Evolutionary conservation across 2,329 filamentous ascomycete species (phyloP).

Genomic region (Fusarium foetens): DNA sequence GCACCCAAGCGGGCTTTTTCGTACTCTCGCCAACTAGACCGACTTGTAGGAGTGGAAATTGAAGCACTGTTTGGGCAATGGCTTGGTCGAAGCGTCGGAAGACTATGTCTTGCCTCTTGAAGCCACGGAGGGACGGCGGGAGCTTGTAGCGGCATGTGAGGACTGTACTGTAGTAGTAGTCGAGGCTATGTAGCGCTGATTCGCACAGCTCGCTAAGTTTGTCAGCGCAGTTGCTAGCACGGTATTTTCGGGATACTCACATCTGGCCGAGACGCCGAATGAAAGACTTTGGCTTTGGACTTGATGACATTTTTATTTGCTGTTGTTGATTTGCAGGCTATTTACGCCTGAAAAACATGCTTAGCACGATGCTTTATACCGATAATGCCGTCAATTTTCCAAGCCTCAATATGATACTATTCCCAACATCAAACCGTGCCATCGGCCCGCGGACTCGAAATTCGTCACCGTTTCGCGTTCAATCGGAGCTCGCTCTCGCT

Average conservation of each 20-base stretch:
- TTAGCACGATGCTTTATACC: neutral
- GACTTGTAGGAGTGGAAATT: neutral
- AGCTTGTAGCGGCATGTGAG: slow-evolving; percentile 1
- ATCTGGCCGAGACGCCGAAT: slow-evolving; percentile 5
- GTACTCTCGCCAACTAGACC: neutral
- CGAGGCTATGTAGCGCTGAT: neutral
- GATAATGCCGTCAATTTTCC: rapidly evolving
- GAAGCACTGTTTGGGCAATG: neutral
- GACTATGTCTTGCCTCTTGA: neutral
- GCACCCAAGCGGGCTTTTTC: slow-evolving; percentile 3
- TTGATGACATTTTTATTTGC: neutral
- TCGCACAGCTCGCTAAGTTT: neutral
- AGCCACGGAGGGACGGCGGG: neutral
- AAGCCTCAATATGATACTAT: neutral
- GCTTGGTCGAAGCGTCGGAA: neutral
- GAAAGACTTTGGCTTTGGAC: slow-evolving; percentile 1
- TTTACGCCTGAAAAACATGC: neutral
- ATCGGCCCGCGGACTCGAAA: neutral
- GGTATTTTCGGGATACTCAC: neutral
- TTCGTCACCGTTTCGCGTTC: neutral
- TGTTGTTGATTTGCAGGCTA: neutral
- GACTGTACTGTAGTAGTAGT: slow-evolving; percentile 6
- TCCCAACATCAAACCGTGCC: neutral
- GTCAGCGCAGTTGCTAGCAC: neutral
- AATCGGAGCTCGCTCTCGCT: neutral